Conservation (phyloP, 805 yeast species). For the Yarrowia deformans region DNA sequence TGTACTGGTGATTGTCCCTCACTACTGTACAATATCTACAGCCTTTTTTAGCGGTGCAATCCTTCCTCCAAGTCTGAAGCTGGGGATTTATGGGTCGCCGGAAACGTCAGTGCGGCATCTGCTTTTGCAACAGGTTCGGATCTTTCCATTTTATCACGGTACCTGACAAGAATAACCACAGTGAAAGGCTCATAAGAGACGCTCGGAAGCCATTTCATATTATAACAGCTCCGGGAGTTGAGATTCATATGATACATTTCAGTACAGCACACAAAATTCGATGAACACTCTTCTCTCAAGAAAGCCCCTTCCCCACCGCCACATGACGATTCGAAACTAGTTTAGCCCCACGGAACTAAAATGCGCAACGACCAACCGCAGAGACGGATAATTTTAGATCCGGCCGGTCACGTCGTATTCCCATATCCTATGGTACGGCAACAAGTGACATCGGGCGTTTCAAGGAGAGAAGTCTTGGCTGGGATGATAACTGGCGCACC, state of each 20-base stretch:
- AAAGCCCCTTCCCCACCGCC: slow-evolving; percentile 9
- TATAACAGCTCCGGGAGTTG: background rate
- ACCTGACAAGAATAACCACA: too few species aligned
- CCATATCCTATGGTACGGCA: slow-evolving; percentile 2
- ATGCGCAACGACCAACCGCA: background rate
- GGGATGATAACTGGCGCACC: background rate
- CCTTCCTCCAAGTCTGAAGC: too few species aligned
- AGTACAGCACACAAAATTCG: background rate
- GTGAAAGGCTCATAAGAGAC: too few species aligned
- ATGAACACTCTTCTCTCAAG: too few species aligned
- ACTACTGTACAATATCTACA: too few species aligned
- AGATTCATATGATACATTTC: background rate
- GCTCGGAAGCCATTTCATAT: background rate
- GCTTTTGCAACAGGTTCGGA: too few species aligned
- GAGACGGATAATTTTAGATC: background rate
- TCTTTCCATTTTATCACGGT: too few species aligned
- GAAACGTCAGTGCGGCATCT: too few species aligned
- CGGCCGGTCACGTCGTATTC: background rate
- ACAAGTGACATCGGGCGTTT: background rate
- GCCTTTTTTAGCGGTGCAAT: too few species aligned
- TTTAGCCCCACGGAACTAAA: slow-evolving; percentile 5
- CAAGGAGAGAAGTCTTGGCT: background rate
- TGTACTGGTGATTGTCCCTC: too few species aligned
- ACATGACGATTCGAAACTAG: slow-evolving; percentile 15
- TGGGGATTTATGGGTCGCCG: too few species aligned